Evolutionary conservation across 345 rosid genomes (phyloP).

Genomic region (Punica granatum): DNA sequence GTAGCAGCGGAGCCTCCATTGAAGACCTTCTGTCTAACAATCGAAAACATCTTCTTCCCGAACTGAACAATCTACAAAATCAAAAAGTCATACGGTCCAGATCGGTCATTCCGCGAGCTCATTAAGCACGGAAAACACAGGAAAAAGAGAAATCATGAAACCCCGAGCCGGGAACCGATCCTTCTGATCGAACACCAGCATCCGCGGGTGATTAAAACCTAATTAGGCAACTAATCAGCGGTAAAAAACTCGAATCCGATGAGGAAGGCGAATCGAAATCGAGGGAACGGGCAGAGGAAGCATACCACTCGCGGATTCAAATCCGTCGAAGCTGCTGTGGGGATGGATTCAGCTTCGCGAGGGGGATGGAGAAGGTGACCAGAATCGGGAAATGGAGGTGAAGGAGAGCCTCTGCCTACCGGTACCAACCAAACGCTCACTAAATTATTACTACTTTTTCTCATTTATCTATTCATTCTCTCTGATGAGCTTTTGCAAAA

Average conservation of each 20-base stretch:
- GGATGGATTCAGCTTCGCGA: neutral
- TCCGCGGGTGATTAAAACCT: neutral
- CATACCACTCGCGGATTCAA: neutral
- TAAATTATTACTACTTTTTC: no score
- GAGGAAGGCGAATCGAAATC: neutral
- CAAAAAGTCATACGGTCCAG: neutral
- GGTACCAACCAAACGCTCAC: neutral
- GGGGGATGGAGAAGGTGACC: neutral
- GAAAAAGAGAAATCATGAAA: neutral
- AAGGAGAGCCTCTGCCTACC: neutral
- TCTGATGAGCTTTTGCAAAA: no score
- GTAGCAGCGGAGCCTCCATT: constrained; percentile 27
- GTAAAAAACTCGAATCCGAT: neutral
- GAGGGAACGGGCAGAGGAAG: neutral
- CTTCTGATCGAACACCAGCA: neutral
- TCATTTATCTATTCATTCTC: no score
- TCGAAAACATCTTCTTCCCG: constrained; percentile 47
- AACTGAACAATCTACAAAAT: constrained; percentile 1
- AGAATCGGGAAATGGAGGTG: neutral
- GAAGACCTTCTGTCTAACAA: constrained; percentile 42
- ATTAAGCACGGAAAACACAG: neutral
- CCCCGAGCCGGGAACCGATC: neutral
- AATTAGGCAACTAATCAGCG: neutral
- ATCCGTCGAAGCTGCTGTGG: neutral
- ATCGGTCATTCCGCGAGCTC: neutral